These are phyloP conservation scores for Nicotiana benthamiana DNA, from an alignment of 257 asterid species.

Conservation along the genomic window DNA sequence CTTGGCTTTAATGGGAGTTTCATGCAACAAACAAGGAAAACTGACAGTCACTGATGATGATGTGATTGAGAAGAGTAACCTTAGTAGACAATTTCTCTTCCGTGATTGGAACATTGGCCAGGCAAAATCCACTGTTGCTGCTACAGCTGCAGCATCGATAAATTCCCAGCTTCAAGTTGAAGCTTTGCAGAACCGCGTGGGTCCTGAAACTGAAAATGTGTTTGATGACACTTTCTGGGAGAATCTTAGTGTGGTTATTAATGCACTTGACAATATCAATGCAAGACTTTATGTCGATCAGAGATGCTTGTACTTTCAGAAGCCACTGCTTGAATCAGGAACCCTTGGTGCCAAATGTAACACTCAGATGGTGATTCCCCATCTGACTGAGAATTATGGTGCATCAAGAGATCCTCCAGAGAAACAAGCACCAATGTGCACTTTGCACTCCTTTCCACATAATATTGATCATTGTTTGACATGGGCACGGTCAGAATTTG, in stretches of 20 bases:
- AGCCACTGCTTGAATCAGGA: constrained; percentile 94
- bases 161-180: constrained; percentile 56
- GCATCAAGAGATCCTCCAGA: constrained; percentile 96
- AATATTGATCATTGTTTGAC: constrained; percentile 94
- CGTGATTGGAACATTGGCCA: constrained; percentile 96
- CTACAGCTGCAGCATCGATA: constrained; percentile 65
- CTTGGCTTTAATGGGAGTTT: constrained; percentile 87
- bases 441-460: constrained; percentile 91
- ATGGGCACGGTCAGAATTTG: constrained; percentile 95
- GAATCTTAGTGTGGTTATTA: constrained; percentile 61
- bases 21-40: constrained; percentile 70
- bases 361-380: constrained; percentile 93
- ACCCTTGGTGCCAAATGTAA: constrained; percentile 95
- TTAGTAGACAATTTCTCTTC: constrained; percentile 87
- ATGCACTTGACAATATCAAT: constrained; percentile 91
- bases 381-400: constrained; percentile 85
- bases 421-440: constrained; percentile 98
- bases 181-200: constrained; percentile 92
- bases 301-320: constrained; percentile 90
- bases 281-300: constrained; percentile 95
- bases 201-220: constrained; percentile 79
- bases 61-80: constrained; percentile 92
- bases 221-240: constrained; percentile 87
- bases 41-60: constrained; percentile 85
- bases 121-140: constrained; percentile 92